Evolutionary conservation across 73 alveolate genomes (phyloP).

Genomic region (Paramecium sexaurelia): DNA sequence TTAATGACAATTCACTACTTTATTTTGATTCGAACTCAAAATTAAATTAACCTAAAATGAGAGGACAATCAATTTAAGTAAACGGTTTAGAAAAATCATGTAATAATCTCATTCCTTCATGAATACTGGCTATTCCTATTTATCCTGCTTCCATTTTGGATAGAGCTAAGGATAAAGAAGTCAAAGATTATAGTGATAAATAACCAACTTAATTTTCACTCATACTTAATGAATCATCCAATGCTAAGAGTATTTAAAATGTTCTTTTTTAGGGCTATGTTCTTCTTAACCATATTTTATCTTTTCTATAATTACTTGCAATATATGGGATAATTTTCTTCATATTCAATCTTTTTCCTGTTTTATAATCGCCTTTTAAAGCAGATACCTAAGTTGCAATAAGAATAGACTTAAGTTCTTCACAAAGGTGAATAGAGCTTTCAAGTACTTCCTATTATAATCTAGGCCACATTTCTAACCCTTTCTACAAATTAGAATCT

Average conservation of each 20-base stretch:
- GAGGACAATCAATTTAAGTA: conserved; percentile 82
- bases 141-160: conserved; percentile 93
- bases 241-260: conserved; percentile 94
- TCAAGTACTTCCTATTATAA: conserved; percentile 75
- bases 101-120: conserved; percentile 87
- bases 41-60: conserved; percentile 82
- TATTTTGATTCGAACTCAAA: conserved; percentile 82
- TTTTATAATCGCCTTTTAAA: conserved; percentile 97
- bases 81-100: conserved; percentile 84
- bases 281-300: conserved; percentile 99
- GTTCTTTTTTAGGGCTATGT: conserved; percentile 98
- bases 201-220: conserved; percentile 87
- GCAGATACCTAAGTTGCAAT: conserved; percentile 90
- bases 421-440: conserved; percentile 74
- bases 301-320: conserved; percentile 98
- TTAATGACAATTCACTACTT: conserved; percentile 83
- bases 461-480: conserved; percentile 76
- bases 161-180: conserved; percentile 89
- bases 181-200: conserved; percentile 88
- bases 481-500: conserved; percentile 69
- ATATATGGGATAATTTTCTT: conserved; percentile 98
- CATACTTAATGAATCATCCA: conserved; percentile 97
- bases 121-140: conserved; percentile 92
- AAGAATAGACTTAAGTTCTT: conserved; percentile 87
- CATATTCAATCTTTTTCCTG: conserved; percentile 99